Base-by-base conservation (phyloP, 805 yeast species). In the Helenozyma baotianmanensis region DNA sequence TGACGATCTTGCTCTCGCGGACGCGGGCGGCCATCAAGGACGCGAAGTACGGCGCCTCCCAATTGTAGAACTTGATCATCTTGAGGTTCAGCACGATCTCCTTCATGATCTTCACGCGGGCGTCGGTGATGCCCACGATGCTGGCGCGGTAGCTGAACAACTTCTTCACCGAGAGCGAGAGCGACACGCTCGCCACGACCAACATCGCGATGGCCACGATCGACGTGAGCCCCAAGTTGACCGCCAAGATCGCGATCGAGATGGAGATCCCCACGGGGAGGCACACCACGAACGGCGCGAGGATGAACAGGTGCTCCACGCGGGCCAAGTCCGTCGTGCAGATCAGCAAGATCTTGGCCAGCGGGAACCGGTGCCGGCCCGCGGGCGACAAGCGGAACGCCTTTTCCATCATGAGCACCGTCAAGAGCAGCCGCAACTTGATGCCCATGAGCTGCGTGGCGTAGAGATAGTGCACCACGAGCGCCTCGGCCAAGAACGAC, bases 31-130 rank as follows among this genome's bases (percentile, higher is more conserved):
- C 12, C 7, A 17, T n/a, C 21, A 38, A 19, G 22, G 14, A 19
- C 21, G 12, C 19, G n/a, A 31, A 29, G 27, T 31, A 38, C 2
- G 42, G 36, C 10, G 29, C 10, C 14, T 38, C 42, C 42, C 42
- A 38, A 9, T 36, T 24, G 39, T 38, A 38, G 25, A 38, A 28
- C 29, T 38, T 38, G 21, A 38, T 32, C 26, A 38, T 34, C 14
- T 29, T 28, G 22, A 38, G 23, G 33, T 38, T 38, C 21, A 9
- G 26, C 10, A 38, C 17, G 7, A 38, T 25, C 27, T 38, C 39
- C 16, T 34, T 34, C 29, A 35, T 32, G 23, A 21, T 23, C 3
- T 24, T 24, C 9, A 38, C 36, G 7, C 42, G 21, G 3, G 19
- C 12, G 14, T 38, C 42, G 16, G 39, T 38, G 17, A 18, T 30